Percentiles rank a stretch among this genome's conserved stretches.
These are phyloP conservation scores for Aurinia saxatilis DNA, from an alignment of 345 rosid species.

Conservation along the genomic window DNA sequence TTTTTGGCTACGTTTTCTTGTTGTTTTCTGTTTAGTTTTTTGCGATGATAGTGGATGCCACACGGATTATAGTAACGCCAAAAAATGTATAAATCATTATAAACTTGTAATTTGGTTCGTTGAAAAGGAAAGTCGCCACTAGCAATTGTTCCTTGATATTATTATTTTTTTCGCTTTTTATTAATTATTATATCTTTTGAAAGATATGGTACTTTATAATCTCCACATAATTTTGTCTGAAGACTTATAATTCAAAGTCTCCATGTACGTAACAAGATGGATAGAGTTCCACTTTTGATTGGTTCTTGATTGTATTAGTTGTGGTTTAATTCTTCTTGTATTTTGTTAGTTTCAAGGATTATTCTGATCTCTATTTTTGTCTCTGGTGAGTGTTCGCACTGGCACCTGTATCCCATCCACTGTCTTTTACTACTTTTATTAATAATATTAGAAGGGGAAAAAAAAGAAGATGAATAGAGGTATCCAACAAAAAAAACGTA, in stretches of 20 bases:
- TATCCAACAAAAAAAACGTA: too few species aligned
- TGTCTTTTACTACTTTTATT: too few species aligned
- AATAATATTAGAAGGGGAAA: too few species aligned
- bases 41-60: slow-evolving; percentile 19
- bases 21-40: slow-evolving; percentile 9
- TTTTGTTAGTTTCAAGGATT: too few species aligned
- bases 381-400: too few species aligned
- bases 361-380: too few species aligned
- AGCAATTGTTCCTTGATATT: slow-evolving; percentile 10
- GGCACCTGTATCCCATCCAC: too few species aligned
- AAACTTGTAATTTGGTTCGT: slow-evolving; percentile 24
- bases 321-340: too few species aligned
- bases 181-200: neutral
- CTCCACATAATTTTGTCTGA: neutral
- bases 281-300: too few species aligned
- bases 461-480: too few species aligned
- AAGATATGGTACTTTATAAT: neutral
- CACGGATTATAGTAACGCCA: slow-evolving; percentile 15
- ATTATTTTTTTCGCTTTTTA: neutral
- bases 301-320: too few species aligned
- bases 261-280: neutral
- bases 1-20: neutral
- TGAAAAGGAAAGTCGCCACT: slow-evolving; percentile 18
- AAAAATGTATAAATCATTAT: slow-evolving; percentile 1
- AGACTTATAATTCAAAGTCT: neutral